Evolutionary conservation across 768 basidiomycete genomes (phyloP).

Genomic region (Fomitopsis serialis): DNA sequence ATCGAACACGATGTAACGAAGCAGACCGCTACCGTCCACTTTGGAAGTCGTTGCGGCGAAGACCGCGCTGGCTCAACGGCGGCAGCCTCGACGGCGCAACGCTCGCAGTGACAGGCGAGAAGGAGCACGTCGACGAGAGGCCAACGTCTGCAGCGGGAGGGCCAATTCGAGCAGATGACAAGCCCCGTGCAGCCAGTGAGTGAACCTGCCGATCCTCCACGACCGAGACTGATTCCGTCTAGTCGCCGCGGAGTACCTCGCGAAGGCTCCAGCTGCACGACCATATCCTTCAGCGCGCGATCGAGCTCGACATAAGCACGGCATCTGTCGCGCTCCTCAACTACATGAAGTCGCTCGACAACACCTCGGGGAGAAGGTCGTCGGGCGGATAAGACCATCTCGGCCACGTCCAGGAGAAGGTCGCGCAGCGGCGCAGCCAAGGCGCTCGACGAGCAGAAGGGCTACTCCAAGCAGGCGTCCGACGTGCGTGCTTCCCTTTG

Average conservation of each 20-base stretch:
- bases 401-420: slow-evolving; percentile 63
- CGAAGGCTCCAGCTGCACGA: slow-evolving; percentile 84
- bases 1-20: slow-evolving; percentile 50
- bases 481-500: slow-evolving; percentile 42
- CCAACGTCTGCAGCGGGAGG: slow-evolving; percentile 30
- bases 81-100: slow-evolving; percentile 70
- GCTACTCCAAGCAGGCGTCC: slow-evolving; percentile 59
- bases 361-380: slow-evolving; percentile 55
- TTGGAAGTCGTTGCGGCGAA: slow-evolving; percentile 79
- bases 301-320: slow-evolving; percentile 80
- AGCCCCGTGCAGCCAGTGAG: slow-evolving; percentile 83
- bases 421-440: slow-evolving; percentile 63
- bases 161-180: slow-evolving; percentile 74
- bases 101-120: slow-evolving; percentile 68
- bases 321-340: slow-evolving; percentile 77
- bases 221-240: not conserved
- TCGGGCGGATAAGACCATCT: slow-evolving; percentile 80
- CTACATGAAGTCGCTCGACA: slow-evolving; percentile 74
- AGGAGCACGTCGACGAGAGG: slow-evolving; percentile 48
- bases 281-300: slow-evolving; percentile 68
- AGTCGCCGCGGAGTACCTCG: slow-evolving; percentile 93
- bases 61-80: slow-evolving; percentile 77
- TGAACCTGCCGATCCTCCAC: not conserved
- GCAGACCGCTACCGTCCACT: slow-evolving; percentile 64
- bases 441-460: slow-evolving; percentile 79